Conservation (phyloP, 1,284 basidiomycete genomes). For the Rhodotorula sp. region DNA sequence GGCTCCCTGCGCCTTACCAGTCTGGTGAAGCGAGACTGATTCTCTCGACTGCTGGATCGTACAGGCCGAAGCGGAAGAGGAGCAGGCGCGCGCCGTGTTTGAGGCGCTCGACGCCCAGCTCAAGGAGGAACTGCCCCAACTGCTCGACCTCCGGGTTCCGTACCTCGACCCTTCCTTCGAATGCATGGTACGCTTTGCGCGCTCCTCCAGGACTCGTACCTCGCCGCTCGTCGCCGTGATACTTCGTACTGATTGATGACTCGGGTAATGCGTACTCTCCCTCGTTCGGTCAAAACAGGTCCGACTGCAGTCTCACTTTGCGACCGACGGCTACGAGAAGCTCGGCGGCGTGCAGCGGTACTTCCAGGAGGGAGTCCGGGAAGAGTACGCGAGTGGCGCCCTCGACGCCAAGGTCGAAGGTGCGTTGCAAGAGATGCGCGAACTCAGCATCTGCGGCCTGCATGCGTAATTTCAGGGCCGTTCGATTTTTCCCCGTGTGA, state of each 20-base stretch:
- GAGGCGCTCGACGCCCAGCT: constrained; percentile 90
- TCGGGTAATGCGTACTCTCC: no score
- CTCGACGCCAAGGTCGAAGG: constrained; percentile 94
- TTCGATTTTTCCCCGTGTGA: background rate
- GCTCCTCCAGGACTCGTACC: no score
- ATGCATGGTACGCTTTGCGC: constrained; percentile 65
- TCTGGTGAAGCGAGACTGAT: no score
- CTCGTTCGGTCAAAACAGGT: constrained; percentile 53
- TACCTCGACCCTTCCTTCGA: constrained; percentile 99
- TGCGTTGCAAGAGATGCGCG: constrained; percentile 93
- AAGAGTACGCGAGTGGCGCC: constrained; percentile 95
- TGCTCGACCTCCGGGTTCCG: constrained; percentile 91
- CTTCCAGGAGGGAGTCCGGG: constrained; percentile 83
- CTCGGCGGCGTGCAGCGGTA: constrained; percentile 95
- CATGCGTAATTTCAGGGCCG: constrained; percentile 4
- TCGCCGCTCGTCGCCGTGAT: no score
- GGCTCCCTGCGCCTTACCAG: no score
- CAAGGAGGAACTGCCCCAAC: constrained; percentile 82
- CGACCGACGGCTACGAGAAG: constrained; percentile 80
- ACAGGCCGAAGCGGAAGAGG: constrained; percentile 89
- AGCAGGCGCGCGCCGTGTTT: constrained; percentile 90
- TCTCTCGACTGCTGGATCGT: background rate
- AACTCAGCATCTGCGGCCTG: constrained; percentile 70
- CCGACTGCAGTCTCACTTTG: constrained; percentile 69
- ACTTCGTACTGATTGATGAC: no score